Conservation (phyloP, 2,329 filamentous ascomycete species). For the Phialocephala subalpina region DNA sequence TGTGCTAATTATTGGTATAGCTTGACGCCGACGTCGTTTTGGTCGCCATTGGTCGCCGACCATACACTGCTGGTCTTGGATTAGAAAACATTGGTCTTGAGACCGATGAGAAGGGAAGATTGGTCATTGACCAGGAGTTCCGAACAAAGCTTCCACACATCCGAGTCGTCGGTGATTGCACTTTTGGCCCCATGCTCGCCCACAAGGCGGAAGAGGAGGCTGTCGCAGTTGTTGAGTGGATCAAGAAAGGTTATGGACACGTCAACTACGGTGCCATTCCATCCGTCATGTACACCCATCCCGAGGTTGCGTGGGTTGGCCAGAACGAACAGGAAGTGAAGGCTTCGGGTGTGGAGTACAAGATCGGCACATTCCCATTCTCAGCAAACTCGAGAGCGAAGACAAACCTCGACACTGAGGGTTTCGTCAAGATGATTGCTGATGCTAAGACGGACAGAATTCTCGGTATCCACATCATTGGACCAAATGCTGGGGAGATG, state of each 20-base stretch:
- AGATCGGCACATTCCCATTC: conserved; percentile 94
- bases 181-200: conserved; percentile 98
- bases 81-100: conserved; percentile 94
- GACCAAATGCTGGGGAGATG: conserved; percentile 97
- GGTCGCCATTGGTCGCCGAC: conserved; percentile 93
- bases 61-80: conserved; percentile 90
- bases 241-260: conserved; percentile 97
- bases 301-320: conserved; percentile 98
- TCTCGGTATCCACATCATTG: conserved; percentile 95
- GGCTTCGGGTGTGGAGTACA: conserved; percentile 88
- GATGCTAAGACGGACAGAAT: conserved; percentile 97
- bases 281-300: conserved; percentile 99
- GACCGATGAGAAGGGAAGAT: conserved; percentile 89
- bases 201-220: conserved; percentile 99
- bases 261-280: conserved; percentile 99
- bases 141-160: conserved; percentile 98
- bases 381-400: conserved; percentile 97
- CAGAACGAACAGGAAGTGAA: conserved; percentile 98
- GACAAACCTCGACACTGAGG: conserved; percentile 97
- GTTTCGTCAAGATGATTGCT: conserved; percentile 95
- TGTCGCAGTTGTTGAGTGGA: conserved; percentile 94
- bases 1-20: conserved; percentile 52
- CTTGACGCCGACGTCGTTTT: conserved; percentile 95
- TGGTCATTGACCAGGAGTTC: conserved; percentile 98
- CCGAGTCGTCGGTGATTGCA: conserved; percentile 93